Conservation (phyloP, 176 grass and related monocot species). For the Dendrocalamus sinicus region DNA sequence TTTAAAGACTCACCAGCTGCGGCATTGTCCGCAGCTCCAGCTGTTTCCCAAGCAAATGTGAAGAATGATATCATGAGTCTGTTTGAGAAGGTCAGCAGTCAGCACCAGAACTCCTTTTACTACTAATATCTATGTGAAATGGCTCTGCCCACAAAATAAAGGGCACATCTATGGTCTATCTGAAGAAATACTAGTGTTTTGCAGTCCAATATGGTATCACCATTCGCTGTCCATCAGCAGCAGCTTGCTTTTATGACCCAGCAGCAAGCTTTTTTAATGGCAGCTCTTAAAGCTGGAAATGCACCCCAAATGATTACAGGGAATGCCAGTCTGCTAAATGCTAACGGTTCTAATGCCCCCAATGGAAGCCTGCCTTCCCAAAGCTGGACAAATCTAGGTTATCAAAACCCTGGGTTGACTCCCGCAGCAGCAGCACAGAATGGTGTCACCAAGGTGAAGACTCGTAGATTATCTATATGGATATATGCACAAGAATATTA, state of each 20-base stretch:
- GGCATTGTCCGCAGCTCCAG: slow-evolving; percentile 62
- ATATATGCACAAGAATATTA: slow-evolving; percentile 9
- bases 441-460: slow-evolving; percentile 53
- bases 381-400: slow-evolving; percentile 65
- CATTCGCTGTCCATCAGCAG: slow-evolving; percentile 86
- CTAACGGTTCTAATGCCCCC: slow-evolving; percentile 50
- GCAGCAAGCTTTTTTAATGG: slow-evolving; percentile 92
- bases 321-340: slow-evolving; percentile 55
- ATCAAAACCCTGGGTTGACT: slow-evolving; percentile 62
- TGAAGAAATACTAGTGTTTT: slow-evolving; percentile 44
- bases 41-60: slow-evolving; percentile 48
- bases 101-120: slow-evolving; percentile 4
- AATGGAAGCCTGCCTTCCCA: slow-evolving; percentile 57
- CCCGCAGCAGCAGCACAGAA: slow-evolving; percentile 58
- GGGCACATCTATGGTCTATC: slow-evolving; percentile 30
- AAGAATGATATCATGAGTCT: slow-evolving; percentile 98
- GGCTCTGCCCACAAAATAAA: neutral
- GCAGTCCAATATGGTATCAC: slow-evolving; percentile 92
- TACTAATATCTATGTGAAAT: slow-evolving; percentile 32
- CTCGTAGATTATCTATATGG: neutral
- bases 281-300: slow-evolving; percentile 82
- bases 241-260: slow-evolving; percentile 85
- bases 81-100: slow-evolving; percentile 97
- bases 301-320: slow-evolving; percentile 46
- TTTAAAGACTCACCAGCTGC: slow-evolving; percentile 84